Base-by-base conservation (phyloP, 2,329 filamentous ascomycete genomes). In the Akanthomyces uredinophilus region DNA sequence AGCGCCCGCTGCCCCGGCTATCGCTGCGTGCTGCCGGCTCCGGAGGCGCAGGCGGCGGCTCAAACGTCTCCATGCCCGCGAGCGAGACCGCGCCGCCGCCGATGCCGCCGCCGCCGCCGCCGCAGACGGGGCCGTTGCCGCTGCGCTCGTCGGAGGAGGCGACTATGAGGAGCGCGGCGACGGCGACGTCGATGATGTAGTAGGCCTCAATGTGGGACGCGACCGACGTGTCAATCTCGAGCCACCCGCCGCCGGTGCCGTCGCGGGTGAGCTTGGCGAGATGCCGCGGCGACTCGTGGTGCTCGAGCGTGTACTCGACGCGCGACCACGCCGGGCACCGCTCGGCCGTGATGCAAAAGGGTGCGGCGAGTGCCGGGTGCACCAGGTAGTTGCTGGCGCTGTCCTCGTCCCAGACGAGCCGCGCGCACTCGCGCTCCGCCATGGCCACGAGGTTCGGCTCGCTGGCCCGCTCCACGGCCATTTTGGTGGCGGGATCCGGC, bases 381-480 rank as follows among this genome's bases (percentile, higher is more conserved):
- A 83, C 84, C n/a, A 88, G 77, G 71, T 84, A 88, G 71, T 87
- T 81, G 67, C 77, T 81, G 6, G 74, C 72, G 62, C 77, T 81
- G 68, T 88, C 86, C 35, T 83, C 82, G 68, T 88, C 86, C 83
- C 87, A 92, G n/a, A 90, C 84, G 2, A 93, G 81, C 2, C 87
- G 81, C 27, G 86, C 89, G 67, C 85, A 87, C 74, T 92, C 88
- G 37, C 83, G 81, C 70, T 89, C 85, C 0, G 88, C 88, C 39
- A 87, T 83, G 63, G 80, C 79, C 4, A 87, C 79, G 11, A 87
- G 81, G 0, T 81, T 78, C 2, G 82, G 78, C 69, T 89, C 85
- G 49, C 82, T 78, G 3, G 87, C 75, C 29, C 82, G 79, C 63
- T 88, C 85, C 1, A 87, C 76, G 1, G 85, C 87, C 72, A 87